These are phyloP conservation scores for Cucumis melo DNA, from an alignment of 306 rosid species.

Conservation along the genomic window DNA sequence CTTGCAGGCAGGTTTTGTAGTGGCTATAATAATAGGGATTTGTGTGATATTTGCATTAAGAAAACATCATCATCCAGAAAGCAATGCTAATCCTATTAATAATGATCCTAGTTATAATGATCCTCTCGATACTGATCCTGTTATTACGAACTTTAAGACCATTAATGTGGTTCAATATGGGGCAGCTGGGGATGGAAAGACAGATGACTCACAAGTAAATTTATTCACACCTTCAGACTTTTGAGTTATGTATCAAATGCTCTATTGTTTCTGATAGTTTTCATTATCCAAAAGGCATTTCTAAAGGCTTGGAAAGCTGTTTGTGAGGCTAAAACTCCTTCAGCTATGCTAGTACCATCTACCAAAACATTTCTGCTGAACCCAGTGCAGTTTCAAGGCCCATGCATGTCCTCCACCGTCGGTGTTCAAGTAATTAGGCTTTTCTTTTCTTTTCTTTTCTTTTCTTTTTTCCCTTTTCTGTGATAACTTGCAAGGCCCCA, in stretches of 20 bases:
- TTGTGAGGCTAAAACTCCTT: background rate
- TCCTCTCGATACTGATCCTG: background rate
- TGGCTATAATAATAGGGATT: background rate
- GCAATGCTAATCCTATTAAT: background rate
- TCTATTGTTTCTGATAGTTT: background rate
- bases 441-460: background rate
- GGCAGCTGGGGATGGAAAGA: conserved; percentile 6
- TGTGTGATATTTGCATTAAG: background rate
- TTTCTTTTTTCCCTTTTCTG: background rate
- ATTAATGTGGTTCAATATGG: conserved; percentile 1
- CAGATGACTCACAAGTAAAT: conserved; percentile 11
- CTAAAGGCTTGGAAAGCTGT: conserved; percentile 3
- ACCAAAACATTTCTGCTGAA: background rate
- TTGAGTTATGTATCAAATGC: background rate
- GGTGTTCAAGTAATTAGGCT: background rate
- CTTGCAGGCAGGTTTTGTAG: background rate
- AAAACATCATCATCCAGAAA: background rate
- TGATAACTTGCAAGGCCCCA: background rate
- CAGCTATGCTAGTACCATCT: conserved; percentile 5
- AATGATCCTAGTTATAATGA: background rate
- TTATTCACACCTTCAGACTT: background rate
- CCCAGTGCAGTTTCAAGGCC: conserved; percentile 5
- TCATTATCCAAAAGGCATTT: background rate
- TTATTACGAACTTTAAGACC: background rate
- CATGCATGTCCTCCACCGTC: background rate